Conservation (phyloP, 2,329 filamentous ascomycete genomes). For the Sporothrix phasma region DNA sequence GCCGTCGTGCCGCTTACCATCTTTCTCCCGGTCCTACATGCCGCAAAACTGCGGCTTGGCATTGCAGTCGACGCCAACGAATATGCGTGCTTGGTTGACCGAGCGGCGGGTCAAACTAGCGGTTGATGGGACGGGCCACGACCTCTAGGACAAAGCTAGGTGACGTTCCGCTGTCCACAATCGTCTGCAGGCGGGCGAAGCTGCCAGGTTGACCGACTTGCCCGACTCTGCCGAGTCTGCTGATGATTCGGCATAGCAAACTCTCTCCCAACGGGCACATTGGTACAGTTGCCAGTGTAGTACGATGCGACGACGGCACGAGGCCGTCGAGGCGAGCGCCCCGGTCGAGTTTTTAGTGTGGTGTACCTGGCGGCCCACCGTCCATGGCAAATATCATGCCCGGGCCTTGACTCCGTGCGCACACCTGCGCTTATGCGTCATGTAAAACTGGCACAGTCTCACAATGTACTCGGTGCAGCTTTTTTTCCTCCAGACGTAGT, state of each 20-base stretch:
- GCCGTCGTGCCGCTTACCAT: not conserved
- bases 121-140: slow-evolving; percentile 10
- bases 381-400: no score
- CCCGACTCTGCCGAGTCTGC: not conserved
- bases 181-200: slow-evolving; percentile 4
- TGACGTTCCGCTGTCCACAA: slow-evolving; percentile 14
- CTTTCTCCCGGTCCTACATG: slow-evolving; percentile 7
- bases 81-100: slow-evolving; percentile 12
- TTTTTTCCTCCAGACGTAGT: no score
- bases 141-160: slow-evolving; percentile 13
- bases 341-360: slow-evolving; percentile 6
- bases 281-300: slow-evolving; percentile 12
- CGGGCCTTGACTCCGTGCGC: no score
- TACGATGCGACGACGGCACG: slow-evolving; percentile 12
- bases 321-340: slow-evolving; percentile 12
- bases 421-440: slow-evolving; percentile 5
- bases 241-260: not conserved
- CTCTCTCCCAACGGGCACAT: slow-evolving; percentile 1
- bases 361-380: slow-evolving; percentile 15
- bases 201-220: not conserved
- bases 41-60: slow-evolving; percentile 10
- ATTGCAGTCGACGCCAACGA: slow-evolving; percentile 11
- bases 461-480: no score
- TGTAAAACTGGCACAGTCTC: no score
- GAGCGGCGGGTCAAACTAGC: slow-evolving; percentile 12